These are phyloP conservation scores for Corylus avellana DNA, from an alignment of 306 rosid species.

Conservation along the genomic window DNA sequence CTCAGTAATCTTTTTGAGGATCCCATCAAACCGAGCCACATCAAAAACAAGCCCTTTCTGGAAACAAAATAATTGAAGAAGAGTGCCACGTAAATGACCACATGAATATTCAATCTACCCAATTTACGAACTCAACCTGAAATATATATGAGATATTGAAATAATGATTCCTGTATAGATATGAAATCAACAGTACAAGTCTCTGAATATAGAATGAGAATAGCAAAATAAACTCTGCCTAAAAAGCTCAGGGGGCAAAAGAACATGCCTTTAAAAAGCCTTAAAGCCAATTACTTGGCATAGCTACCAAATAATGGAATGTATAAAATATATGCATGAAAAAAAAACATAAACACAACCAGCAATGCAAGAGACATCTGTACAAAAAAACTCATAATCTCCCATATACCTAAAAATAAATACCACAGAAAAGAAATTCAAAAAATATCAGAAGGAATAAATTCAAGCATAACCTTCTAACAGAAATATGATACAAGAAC, in stretches of 20 bases:
- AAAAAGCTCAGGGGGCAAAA: neutral
- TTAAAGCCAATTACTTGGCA: neutral
- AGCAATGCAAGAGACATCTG: constrained; percentile 1
- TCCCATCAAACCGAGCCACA: constrained; percentile 89
- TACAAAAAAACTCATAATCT: neutral
- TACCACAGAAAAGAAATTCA: neutral
- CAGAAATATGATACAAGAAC: neutral
- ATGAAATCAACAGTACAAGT: neutral
- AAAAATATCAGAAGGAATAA: neutral
- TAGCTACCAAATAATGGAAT: neutral
- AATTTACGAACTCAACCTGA: neutral
- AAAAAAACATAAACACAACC: neutral
- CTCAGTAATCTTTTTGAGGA: constrained; percentile 88
- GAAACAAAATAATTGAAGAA: constrained; percentile 32
- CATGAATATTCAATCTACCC: constrained; percentile 7
- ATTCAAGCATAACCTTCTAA: neutral
- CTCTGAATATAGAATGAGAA: neutral
- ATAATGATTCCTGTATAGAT: neutral
- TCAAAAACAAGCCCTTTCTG: constrained; percentile 99
- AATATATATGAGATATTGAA: constrained; percentile 1
- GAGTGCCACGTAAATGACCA: neutral
- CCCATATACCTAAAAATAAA: neutral
- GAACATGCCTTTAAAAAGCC: neutral
- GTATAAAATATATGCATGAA: neutral
- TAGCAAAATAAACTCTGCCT: neutral